A percentile compares a stretch with the other conserved stretches of the same genome.
These are phyloP conservation scores for Tubosaeta sp. DNA, from an alignment of 768 basidiomycete species.

Conservation along the genomic window DNA sequence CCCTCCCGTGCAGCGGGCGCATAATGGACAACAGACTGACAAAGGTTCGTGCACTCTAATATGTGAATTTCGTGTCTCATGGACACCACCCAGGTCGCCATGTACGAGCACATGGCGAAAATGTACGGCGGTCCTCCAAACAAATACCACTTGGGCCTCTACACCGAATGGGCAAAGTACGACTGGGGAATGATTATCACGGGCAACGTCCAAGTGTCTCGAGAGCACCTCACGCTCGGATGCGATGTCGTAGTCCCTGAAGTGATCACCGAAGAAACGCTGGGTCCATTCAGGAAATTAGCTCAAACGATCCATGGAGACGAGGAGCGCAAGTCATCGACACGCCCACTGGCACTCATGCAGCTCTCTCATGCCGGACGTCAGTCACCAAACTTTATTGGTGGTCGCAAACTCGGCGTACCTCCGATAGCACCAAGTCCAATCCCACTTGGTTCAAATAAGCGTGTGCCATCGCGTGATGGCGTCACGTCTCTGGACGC, in stretches of 20 bases:
- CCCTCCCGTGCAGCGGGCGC: constrained; percentile 33
- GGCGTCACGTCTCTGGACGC: constrained; percentile 1
- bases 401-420: constrained; percentile 58
- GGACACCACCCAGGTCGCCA: constrained; percentile 60
- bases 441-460: constrained; percentile 42
- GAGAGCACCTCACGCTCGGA: constrained; percentile 62
- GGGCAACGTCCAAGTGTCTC: constrained; percentile 74
- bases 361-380: constrained; percentile 83
- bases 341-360: constrained; percentile 54
- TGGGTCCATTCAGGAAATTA: constrained; percentile 49
- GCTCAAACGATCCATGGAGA: constrained; percentile 52
- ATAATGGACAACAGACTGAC: constrained; percentile 45
- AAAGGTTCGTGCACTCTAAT: constrained; percentile 39
- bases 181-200: constrained; percentile 89
- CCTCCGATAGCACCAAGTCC: constrained; percentile 72
- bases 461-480: constrained; percentile 3
- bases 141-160: constrained; percentile 55
- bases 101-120: constrained; percentile 79
- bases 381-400: constrained; percentile 72
- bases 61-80: background rate
- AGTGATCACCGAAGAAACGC: constrained; percentile 35
- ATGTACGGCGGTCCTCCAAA: constrained; percentile 73
- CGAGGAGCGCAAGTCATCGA: constrained; percentile 2
- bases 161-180: constrained; percentile 68
- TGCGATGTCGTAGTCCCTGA: constrained; percentile 64